Conservation (phyloP, 805 yeast species). For the Zygoascus bituminiphila region DNA sequence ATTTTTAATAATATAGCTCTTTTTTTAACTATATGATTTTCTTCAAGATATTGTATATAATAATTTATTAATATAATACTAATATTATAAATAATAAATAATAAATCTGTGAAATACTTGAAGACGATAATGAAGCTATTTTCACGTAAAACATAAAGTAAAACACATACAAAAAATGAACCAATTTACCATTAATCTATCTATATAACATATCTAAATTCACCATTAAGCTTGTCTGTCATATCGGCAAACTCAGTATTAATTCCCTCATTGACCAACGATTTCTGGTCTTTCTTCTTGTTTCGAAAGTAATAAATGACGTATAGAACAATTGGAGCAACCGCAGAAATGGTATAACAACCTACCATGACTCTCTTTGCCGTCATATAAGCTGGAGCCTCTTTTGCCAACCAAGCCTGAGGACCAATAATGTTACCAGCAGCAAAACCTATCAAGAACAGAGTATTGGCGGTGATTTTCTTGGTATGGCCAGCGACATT, state of each 20-base stretch:
- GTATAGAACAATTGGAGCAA: background rate
- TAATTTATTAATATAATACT: too few relatives aligned
- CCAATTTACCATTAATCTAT: too few relatives aligned
- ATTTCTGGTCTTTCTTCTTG: background rate
- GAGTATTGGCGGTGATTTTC: conserved; percentile 50
- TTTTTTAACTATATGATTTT: too few relatives aligned
- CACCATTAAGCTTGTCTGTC: conserved; percentile 47
- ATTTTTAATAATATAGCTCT: too few relatives aligned
- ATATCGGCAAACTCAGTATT: conserved; percentile 30
- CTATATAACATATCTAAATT: conserved; percentile 22
- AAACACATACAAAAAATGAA: too few relatives aligned
- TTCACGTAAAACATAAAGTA: too few relatives aligned
- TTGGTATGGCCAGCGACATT: conserved; percentile 72
- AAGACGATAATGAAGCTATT: too few relatives aligned
- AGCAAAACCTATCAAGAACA: conserved; percentile 55
- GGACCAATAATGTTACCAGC: conserved; percentile 67
- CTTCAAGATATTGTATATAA: too few relatives aligned
- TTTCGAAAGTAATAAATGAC: background rate
- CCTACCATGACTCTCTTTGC: conserved; percentile 1
- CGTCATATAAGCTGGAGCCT: conserved; percentile 47
- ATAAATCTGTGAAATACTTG: too few relatives aligned
- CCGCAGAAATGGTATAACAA: background rate
- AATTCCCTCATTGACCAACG: background rate
- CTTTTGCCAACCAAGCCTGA: conserved; percentile 48
- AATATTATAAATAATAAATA: too few relatives aligned